Conservation (phyloP, 495 filamentous ascomycete genomes). For the Daldinia caldariorum region DNA sequence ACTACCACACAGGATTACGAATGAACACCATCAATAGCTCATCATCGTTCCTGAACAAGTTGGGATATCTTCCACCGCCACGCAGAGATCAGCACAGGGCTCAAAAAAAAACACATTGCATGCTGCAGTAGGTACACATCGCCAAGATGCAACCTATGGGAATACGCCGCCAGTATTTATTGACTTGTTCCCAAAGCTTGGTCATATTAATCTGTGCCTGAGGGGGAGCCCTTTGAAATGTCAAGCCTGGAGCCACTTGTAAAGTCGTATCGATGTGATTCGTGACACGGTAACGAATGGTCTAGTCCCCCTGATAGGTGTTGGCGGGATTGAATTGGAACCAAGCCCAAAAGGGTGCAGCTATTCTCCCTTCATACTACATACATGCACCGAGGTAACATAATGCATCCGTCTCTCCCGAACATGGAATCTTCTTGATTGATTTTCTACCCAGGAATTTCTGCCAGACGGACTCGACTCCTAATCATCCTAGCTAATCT, state of each 20-base stretch:
- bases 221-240: background rate
- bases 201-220: constrained; percentile 21
- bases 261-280: constrained; percentile 33
- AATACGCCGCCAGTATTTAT: constrained; percentile 10
- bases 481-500: constrained; percentile 4
- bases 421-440: constrained; percentile 10
- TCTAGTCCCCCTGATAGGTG: background rate
- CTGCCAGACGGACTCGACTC: constrained; percentile 15
- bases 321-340: constrained; percentile 23
- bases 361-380: constrained; percentile 21
- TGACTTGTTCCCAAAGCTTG: background rate
- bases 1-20: constrained; percentile 33
- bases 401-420: constrained; percentile 43
- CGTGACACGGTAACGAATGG: constrained; percentile 12
- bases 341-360: constrained; percentile 33
- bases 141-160: constrained; percentile 31
- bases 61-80: constrained; percentile 33
- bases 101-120: constrained; percentile 6
- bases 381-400: constrained; percentile 15
- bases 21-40: constrained; percentile 32
- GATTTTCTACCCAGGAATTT: constrained; percentile 11
- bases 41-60: constrained; percentile 36
- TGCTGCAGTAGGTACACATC: constrained; percentile 33
- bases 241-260: background rate
- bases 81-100: constrained; percentile 40